A percentile compares a stretch with the other conserved stretches of the same genome.
Evolutionary conservation across 176 grass and related monocot species (phyloP).

Genomic region (Musa beccarii): DNA sequence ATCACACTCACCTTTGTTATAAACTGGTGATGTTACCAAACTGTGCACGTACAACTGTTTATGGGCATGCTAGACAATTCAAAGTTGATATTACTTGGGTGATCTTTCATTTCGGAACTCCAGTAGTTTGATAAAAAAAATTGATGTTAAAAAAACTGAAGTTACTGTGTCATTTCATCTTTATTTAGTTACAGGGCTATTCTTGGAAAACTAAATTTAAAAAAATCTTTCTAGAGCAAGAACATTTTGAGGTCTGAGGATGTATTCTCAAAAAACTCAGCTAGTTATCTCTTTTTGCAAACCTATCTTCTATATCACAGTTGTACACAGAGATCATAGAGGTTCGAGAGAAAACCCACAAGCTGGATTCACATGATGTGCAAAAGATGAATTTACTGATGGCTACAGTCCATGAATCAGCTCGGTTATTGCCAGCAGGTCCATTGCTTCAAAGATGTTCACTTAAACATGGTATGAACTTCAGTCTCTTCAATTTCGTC

Average conservation of each 20-base stretch:
- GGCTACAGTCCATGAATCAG: constrained; percentile 86
- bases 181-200: background rate
- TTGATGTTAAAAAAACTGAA: background rate
- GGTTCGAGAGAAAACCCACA: constrained; percentile 26
- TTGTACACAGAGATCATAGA: constrained; percentile 53
- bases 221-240: background rate
- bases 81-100: background rate
- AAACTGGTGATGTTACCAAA: background rate
- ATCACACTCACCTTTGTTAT: background rate
- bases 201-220: background rate
- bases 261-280: background rate
- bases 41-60: background rate
- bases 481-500: background rate
- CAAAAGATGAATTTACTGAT: constrained; percentile 70
- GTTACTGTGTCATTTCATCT: background rate
- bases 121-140: background rate
- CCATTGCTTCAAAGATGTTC: constrained; percentile 95
- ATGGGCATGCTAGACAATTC: background rate
- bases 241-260: background rate
- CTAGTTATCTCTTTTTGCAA: constrained; percentile 14
- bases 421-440: constrained; percentile 78
- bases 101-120: background rate
- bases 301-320: constrained; percentile 31
- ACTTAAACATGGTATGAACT: constrained; percentile 47
- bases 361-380: constrained; percentile 34